Evolutionary conservation across 495 filamentous ascomycete species (phyloP).

Genomic region (Parachaetomium inaequale): DNA sequence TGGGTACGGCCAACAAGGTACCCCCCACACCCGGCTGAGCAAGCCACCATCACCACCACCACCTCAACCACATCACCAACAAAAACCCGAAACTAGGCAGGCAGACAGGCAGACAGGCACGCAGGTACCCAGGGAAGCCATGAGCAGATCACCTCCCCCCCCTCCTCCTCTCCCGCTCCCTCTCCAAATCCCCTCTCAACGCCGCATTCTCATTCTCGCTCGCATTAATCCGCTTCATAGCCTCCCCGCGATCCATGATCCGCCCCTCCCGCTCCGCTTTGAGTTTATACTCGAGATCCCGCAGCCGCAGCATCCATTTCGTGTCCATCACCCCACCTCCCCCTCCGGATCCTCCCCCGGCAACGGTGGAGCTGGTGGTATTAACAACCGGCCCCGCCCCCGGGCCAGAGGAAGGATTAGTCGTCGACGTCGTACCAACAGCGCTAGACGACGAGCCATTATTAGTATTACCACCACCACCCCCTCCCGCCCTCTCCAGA

Average conservation of each 20-base stretch:
- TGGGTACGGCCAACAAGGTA: too few relatives aligned
- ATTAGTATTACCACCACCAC: neutral
- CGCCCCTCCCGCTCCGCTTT: constrained; percentile 89
- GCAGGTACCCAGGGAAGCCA: too few relatives aligned
- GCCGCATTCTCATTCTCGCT: constrained; percentile 73
- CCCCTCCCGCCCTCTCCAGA: neutral
- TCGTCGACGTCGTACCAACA: neutral
- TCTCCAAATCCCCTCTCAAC: constrained; percentile 64
- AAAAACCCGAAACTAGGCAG: too few relatives aligned
- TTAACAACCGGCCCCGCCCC: neutral
- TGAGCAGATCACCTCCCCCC: neutral
- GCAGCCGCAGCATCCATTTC: constrained; percentile 76
- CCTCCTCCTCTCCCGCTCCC: constrained; percentile 32
- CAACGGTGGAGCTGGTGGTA: neutral
- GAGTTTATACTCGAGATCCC: constrained; percentile 81
- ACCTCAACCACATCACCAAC: neutral
- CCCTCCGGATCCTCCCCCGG: neutral
- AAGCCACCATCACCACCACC: too few relatives aligned
- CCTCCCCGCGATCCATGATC: constrained; percentile 75
- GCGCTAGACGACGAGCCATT: neutral
- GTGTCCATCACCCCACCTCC: constrained; percentile 48
- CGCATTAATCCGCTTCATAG: constrained; percentile 79
- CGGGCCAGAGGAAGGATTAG: neutral
- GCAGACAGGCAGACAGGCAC: too few relatives aligned
- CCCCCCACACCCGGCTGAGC: too few relatives aligned